phyloP scores from a whole-genome alignment of 306 rosid genomes.

The Gleditsia sinensis region DNA sequence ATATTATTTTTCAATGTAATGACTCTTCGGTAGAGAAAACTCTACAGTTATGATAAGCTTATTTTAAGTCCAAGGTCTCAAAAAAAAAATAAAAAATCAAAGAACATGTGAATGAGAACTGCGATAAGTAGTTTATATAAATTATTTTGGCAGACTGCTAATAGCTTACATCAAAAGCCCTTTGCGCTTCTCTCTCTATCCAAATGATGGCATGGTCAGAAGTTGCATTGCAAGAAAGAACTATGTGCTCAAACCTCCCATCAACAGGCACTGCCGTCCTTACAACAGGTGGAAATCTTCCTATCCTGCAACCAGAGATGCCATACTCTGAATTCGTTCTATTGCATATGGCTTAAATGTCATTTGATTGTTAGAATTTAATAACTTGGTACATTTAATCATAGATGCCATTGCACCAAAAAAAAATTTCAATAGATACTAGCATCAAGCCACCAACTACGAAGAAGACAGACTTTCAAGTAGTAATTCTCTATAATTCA shows the following conservation, averaged over 20 bases:
- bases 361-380: not conserved
- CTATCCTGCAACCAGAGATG: constrained; percentile 59
- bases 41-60: not conserved
- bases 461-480: not conserved
- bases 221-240: constrained; percentile 88
- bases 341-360: constrained; percentile 7
- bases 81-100: not conserved
- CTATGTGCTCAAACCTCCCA: constrained; percentile 92
- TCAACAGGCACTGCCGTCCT: constrained; percentile 98
- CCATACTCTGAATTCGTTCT: constrained; percentile 32
- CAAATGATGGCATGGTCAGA: constrained; percentile 87
- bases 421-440: not conserved
- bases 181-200: constrained; percentile 87
- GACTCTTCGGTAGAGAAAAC: not conserved
- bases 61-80: constrained; percentile 11
- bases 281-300: constrained; percentile 92
- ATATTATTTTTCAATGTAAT: not conserved
- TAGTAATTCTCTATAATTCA: not conserved
- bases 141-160: not conserved
- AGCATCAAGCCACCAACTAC: constrained; percentile 8
- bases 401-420: not conserved
- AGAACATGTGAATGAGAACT: constrained; percentile 5
- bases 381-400: not conserved
- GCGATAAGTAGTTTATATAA: not conserved
- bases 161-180: constrained; percentile 76